A percentile compares a stretch with the other conserved stretches of the same genome.
phyloP scores from a whole-genome alignment of 2,329 filamentous ascomycete species.

The Aspergillus flavus region DNA sequence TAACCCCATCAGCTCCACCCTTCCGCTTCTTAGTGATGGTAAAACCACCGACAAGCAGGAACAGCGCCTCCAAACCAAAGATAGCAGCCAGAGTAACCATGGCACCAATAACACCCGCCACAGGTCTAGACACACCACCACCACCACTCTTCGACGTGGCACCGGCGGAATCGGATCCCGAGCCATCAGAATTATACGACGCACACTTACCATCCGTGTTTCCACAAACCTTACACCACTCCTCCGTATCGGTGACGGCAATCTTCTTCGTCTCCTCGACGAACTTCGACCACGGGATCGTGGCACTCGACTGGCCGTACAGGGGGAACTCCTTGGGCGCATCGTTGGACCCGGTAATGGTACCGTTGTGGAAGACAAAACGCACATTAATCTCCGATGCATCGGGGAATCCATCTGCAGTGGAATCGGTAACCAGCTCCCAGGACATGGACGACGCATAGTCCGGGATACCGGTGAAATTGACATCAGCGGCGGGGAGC shows the following conservation, averaged over 20 bases:
- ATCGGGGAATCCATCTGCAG: conserved; percentile 39
- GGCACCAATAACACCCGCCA: conserved; percentile 75
- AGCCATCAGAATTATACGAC: conserved; percentile 16
- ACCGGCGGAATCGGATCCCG: conserved; percentile 16
- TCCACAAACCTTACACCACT: conserved; percentile 75
- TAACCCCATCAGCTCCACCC: not conserved
- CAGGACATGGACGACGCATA: conserved; percentile 80
- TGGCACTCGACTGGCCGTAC: conserved; percentile 56
- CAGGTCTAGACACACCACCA: conserved; percentile 63
- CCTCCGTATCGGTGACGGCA: conserved; percentile 60
- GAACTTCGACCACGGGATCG: conserved; percentile 71
- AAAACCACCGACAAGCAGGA: not conserved
- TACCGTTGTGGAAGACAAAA: conserved; percentile 64
- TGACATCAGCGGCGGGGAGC: conserved; percentile 48
- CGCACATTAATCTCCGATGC: conserved; percentile 55
- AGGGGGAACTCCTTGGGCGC: conserved; percentile 56
- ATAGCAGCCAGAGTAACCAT: conserved; percentile 59
- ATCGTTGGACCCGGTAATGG: conserved; percentile 46
- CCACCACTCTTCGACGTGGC: conserved; percentile 22
- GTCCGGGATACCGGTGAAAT: conserved; percentile 74
- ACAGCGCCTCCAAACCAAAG: not conserved
- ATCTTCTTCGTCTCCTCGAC: conserved; percentile 63
- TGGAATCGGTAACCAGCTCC: conserved; percentile 62
- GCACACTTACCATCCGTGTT: conserved; percentile 60
- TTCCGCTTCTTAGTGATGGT: not conserved